Base-by-base conservation (phyloP, 2,329 filamentous ascomycete genomes). In the Coniochaeta sp. region DNA sequence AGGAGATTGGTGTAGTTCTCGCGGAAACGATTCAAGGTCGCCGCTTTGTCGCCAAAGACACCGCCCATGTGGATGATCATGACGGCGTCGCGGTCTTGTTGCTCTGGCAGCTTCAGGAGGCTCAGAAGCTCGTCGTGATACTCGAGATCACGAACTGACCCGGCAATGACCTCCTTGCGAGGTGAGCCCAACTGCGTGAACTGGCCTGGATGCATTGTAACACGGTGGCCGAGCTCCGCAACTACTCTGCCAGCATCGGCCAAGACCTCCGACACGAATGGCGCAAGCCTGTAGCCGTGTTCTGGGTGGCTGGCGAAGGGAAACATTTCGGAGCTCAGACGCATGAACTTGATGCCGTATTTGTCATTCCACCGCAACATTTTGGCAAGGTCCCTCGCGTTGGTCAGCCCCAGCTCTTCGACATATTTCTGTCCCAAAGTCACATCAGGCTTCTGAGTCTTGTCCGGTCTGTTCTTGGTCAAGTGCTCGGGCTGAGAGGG, bases 1-100 rank as follows among this genome's bases (percentile, higher is more conserved):
- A 90, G 59, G 0, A 96, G 72, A 1, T 71, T 79, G 1, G 76
- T 76, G 64, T 96, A 96, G 64, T 93, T 92, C 58, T 86, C 75
- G 26, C 88, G 82, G 72, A 96, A 96, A 1, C 93, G 84, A 60
- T 88, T 81, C 6, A 96, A 75, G 0, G 92, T 93, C 0, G 89
- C 90, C 11, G 73, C 78, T 72, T 96, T 98, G 71, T 96, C 91
- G 6, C 93, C 93, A 69, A 93, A 97, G 0, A 89, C 84, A 9
- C 93, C 93, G 17, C 93, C 93, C 84, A 98, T 90, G 70, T 98
- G 93, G 9, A 98, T 69, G 60, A 98, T 92, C 90, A 97, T 96
- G 60, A 98, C 87, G 1, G 93, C 93, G 70, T 97, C 92, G 33
- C 86, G 86, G 67, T 98, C 79, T 65, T 86, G 81, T 71, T 96